Percentiles rank a stretch among this genome's conserved stretches.
phyloP scores from a whole-genome alignment of 2,329 filamentous ascomycete genomes.

The Ascocoryne sarcoides region DNA sequence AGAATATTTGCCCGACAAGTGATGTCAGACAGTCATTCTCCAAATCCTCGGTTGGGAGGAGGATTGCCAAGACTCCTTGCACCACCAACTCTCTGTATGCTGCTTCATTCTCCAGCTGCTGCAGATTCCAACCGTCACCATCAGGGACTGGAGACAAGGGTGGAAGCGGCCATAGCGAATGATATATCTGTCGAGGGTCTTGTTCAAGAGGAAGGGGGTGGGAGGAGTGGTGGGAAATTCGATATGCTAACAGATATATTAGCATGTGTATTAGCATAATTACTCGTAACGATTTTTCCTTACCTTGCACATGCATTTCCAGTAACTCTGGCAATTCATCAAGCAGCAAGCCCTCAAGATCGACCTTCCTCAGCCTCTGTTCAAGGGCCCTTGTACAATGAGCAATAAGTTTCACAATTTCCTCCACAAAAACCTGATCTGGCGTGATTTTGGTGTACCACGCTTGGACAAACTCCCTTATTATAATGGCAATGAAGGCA shows the following conservation, averaged over 20 bases:
- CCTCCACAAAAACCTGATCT: slow-evolving; percentile 78
- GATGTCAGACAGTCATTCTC: slow-evolving; percentile 78
- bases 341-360: slow-evolving; percentile 72
- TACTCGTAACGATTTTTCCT: too few relatives aligned
- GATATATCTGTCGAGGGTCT: slow-evolving; percentile 65
- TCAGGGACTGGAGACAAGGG: slow-evolving; percentile 68
- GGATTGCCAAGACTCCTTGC: slow-evolving; percentile 68
- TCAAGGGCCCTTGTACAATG: slow-evolving; percentile 85
- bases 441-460: slow-evolving; percentile 94
- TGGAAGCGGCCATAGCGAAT: slow-evolving; percentile 73
- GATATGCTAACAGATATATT: slow-evolving; percentile 51
- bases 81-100: slow-evolving; percentile 84
- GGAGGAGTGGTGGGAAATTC: slow-evolving; percentile 52
- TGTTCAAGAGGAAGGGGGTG: slow-evolving; percentile 50
- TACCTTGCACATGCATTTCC: slow-evolving; percentile 72
- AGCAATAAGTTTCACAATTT: slow-evolving; percentile 83
- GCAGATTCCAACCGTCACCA: slow-evolving; percentile 37
- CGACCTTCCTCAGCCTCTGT: slow-evolving; percentile 71
- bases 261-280: slow-evolving; percentile 21
- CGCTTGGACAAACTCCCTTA: slow-evolving; percentile 81
- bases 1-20: slow-evolving; percentile 78
- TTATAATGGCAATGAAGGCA: slow-evolving; percentile 79
- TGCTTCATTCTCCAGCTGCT: slow-evolving; percentile 68
- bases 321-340: slow-evolving; percentile 82
- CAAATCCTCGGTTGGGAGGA: slow-evolving; percentile 87